Conservation (phyloP, 192 early-diverging fungal genomes). For the Coemansia sp. region DNA sequence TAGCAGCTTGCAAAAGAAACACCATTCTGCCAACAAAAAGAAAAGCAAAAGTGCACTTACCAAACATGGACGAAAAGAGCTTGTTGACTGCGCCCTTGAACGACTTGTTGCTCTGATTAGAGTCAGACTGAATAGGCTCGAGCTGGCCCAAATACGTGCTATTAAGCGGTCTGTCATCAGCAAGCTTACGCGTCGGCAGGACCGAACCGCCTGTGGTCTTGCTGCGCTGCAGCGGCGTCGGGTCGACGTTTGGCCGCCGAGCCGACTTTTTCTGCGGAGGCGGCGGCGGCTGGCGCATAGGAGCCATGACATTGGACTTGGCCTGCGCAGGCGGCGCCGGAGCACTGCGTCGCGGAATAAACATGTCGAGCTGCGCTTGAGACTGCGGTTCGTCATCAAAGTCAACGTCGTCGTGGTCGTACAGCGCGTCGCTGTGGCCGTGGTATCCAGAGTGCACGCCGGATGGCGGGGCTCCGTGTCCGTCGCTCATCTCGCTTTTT, state of each 20-base stretch:
- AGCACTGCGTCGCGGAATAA: slow-evolving; percentile 54
- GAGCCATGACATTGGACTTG: slow-evolving; percentile 10
- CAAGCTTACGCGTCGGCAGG: slow-evolving; percentile 49
- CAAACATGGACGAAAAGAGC: slow-evolving; percentile 55
- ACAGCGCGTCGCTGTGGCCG: slow-evolving; percentile 27
- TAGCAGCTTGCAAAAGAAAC: not conserved
- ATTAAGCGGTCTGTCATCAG: slow-evolving; percentile 50
- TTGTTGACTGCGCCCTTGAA: slow-evolving; percentile 57
- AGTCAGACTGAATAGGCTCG: slow-evolving; percentile 48
- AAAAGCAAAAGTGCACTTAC: slow-evolving; percentile 22
- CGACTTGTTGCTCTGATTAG: slow-evolving; percentile 46
- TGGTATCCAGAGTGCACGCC: slow-evolving; percentile 22
- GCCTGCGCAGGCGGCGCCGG: slow-evolving; percentile 39
- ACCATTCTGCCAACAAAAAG: too few relatives aligned
- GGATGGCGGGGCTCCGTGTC: slow-evolving; percentile 31
- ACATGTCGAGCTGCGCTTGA: slow-evolving; percentile 34
- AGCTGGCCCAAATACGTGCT: slow-evolving; percentile 56
- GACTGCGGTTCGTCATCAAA: slow-evolving; percentile 18
- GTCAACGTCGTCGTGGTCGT: slow-evolving; percentile 39
- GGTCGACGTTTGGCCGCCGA: slow-evolving; percentile 22
- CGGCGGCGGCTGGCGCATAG: slow-evolving; percentile 37
- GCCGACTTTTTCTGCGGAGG: slow-evolving; percentile 53
- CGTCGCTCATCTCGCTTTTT: slow-evolving; percentile 47
- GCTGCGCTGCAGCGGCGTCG: slow-evolving; percentile 49
- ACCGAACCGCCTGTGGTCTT: slow-evolving; percentile 45